Conservation (phyloP, 78 protist species). For the Diacronema lutheri region DNA sequence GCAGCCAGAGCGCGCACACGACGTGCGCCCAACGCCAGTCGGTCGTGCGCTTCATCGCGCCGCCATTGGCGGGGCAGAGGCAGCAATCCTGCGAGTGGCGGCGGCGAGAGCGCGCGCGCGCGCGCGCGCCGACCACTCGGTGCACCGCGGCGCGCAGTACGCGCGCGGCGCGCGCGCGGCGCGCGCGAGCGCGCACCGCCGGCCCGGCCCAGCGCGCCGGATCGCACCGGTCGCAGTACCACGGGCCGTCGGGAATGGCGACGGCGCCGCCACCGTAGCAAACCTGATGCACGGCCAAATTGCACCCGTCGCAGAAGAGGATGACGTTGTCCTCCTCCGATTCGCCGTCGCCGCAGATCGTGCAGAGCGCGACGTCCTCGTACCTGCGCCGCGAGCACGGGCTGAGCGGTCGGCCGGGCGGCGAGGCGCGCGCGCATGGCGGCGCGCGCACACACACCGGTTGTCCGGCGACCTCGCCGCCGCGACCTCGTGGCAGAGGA, state of each 20-base stretch:
- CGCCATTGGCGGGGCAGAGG: slow-evolving; percentile 35
- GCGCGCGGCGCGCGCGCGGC: too few species aligned
- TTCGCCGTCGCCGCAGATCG: slow-evolving; percentile 23
- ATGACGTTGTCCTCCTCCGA: slow-evolving; percentile 23
- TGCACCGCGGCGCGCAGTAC: too few species aligned
- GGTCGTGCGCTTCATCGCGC: slow-evolving; percentile 39
- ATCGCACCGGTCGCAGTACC: slow-evolving; percentile 30
- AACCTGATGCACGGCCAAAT: slow-evolving; percentile 46
- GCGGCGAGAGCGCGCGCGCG: neutral
- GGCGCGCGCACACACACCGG: too few species aligned
- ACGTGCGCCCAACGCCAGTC: slow-evolving; percentile 42
- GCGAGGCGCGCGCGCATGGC: too few species aligned
- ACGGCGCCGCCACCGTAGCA: slow-evolving; percentile 40
- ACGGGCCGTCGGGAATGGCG: slow-evolving; percentile 35
- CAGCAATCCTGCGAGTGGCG: neutral
- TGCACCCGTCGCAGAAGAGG: slow-evolving; percentile 51
- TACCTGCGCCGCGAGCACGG: too few species aligned
- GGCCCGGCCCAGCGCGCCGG: neutral
- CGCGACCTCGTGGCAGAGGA: too few species aligned
- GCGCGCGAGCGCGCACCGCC: neutral
- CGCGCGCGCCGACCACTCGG: neutral
- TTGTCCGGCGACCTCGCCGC: too few species aligned
- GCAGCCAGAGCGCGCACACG: slow-evolving; percentile 31
- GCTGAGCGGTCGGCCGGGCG: too few species aligned
- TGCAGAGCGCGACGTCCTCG: slow-evolving; percentile 29